Evolutionary conservation across 2,329 filamentous ascomycete species (phyloP).

Genomic region (Stagonosporopsis tanaceti): DNA sequence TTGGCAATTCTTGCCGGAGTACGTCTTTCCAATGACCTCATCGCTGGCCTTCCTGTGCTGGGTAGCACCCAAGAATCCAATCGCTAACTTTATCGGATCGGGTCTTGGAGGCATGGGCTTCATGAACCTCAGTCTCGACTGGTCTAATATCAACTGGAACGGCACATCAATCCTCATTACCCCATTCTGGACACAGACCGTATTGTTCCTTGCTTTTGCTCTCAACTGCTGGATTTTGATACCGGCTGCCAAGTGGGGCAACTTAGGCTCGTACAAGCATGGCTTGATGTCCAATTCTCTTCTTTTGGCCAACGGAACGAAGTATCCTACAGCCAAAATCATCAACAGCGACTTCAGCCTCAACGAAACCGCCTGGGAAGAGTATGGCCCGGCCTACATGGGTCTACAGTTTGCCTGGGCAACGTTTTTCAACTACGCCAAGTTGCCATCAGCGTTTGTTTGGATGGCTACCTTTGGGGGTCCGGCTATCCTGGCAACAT

Average conservation of each 20-base stretch:
- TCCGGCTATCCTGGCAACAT: constrained; percentile 56
- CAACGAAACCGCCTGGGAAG: constrained; percentile 58
- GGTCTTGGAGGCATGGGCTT: constrained; percentile 70
- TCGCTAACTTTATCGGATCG: constrained; percentile 67
- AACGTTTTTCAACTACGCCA: constrained; percentile 69
- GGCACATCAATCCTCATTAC: constrained; percentile 55
- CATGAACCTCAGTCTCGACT: constrained; percentile 66
- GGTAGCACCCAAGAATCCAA: constrained; percentile 66
- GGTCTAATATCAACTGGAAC: constrained; percentile 65
- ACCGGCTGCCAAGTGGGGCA: constrained; percentile 66
- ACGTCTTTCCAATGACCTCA: constrained; percentile 65
- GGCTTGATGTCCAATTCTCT: constrained; percentile 67
- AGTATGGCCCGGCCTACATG: constrained; percentile 64
- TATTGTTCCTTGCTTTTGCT: constrained; percentile 64
- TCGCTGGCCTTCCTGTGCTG: constrained; percentile 70
- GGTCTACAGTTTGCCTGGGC: constrained; percentile 66
- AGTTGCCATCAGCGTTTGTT: constrained; percentile 64
- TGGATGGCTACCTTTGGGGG: constrained; percentile 68
- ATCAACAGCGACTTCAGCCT: constrained; percentile 56
- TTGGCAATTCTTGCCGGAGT: constrained; percentile 71
- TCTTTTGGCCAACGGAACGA: constrained; percentile 59
- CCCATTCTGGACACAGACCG: constrained; percentile 67
- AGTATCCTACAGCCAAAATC: constrained; percentile 55
- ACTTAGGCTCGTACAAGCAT: constrained; percentile 60
- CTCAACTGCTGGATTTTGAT: constrained; percentile 66